Base-by-base conservation (phyloP, 768 basidiomycete species). In the Neoboletus brunneissimus region DNA sequence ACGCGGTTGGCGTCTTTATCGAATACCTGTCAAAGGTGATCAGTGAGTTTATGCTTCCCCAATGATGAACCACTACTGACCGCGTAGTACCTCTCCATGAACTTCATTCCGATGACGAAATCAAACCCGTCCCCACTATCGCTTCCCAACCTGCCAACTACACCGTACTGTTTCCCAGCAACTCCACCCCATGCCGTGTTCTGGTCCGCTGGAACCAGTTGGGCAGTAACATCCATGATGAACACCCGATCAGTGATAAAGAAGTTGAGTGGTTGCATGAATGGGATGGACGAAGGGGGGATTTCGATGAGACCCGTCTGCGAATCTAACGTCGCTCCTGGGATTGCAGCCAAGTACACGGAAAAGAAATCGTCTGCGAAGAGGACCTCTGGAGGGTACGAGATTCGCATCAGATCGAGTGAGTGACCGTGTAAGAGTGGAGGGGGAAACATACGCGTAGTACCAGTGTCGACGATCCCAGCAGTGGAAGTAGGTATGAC, bases 381-480 rank as follows among this genome's bases (percentile, higher is more conserved):
- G 25, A 67, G 48, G 11, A 73, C 48, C 51, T 41, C 64, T 69
- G 41, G 31, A 22, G 12, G 11, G 18, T 3, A 22, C 4, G 20
- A 38, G 2, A 47, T 6, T 37, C 16, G 15, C 3, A 5, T 48
- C 3, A 48, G 15, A 34, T 37, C 41, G 3, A 23, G 43, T 20
- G 23, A 41, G 9, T 5, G 32, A 15, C 9, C 5, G 5, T 25
- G 27, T 27, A 23, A 29, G 29, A 29, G 29, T 29, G 29, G 29
- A 18, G 42, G 31, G 34, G n/a, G 16, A 37, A 27, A 50, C 67
- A 4, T 48, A 66, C 61, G 56, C n/a, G 65, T 63, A 20, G 67
- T 65, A 22, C 68, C 70, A 5, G 63, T 63, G 49, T 70, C 67
- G 34, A 68, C 67, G 6, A 72, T 64, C 10, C 70, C 71, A 29